Conservation (phyloP, 169 alveolate species). For the Plasmodium berghei region DNA sequence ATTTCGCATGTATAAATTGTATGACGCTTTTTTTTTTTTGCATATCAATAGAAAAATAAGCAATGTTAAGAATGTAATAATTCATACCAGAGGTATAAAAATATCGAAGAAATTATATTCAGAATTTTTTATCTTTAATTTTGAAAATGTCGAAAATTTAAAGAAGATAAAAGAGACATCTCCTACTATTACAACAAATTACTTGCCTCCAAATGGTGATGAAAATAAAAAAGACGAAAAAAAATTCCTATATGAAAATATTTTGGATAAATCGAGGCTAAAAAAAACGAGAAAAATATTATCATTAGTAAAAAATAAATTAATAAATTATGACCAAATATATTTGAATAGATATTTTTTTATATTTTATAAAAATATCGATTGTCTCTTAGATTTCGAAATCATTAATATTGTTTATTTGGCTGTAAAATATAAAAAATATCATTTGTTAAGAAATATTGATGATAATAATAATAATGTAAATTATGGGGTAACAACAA, state of each 20-base stretch:
- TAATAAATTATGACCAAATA: slow-evolving; percentile 34
- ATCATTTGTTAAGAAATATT: slow-evolving; percentile 1
- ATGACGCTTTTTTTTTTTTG: neutral
- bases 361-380: slow-evolving; percentile 60
- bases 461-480: neutral
- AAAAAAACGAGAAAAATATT: slow-evolving; percentile 67
- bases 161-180: slow-evolving; percentile 32
- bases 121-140: slow-evolving; percentile 58
- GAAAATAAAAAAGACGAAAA: slow-evolving; percentile 17
- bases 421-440: slow-evolving; percentile 46
- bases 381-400: slow-evolving; percentile 29
- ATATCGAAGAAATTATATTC: slow-evolving; percentile 1
- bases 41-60: too few species aligned
- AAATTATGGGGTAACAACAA: neutral
- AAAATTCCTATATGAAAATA: slow-evolving; percentile 8
- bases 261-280: slow-evolving; percentile 34
- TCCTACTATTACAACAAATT: neutral
- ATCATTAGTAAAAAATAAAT: slow-evolving; percentile 13
- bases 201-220: neutral
- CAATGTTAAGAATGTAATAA: too few species aligned
- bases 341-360: slow-evolving; percentile 44
- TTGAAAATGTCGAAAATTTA: slow-evolving; percentile 71
- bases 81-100: slow-evolving; percentile 2
- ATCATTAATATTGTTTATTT: slow-evolving; percentile 31
- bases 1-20: slow-evolving; percentile 1